Evolutionary conservation across 805 yeast genomes (phyloP), one percentile per base, ranked within the genome.

Genomic region (Ogataea nonfermentans): DNA sequence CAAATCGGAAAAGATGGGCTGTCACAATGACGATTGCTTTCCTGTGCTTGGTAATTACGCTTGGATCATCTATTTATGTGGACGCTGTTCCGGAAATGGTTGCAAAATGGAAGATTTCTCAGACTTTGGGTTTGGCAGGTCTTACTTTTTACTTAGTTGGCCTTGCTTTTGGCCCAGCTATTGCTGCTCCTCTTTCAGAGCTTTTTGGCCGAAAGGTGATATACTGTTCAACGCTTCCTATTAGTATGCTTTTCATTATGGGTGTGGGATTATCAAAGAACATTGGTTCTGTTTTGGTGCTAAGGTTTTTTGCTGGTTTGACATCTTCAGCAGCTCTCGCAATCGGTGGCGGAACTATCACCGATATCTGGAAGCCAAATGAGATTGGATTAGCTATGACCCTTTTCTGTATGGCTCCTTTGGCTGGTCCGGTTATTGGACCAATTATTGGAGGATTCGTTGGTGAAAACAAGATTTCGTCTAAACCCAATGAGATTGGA

Each of bases 281-380:
- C 49, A 79, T 84, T 48, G 68, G 77, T 42, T 67, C 74, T 9
- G 68, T 84, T 20, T 63, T 87, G 33, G 80, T 88, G 4, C 67
- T 85, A 31, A 66, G 96, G 51, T 84, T 84, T 55, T 76, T 88
- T 52, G 68, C 83, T 14, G 95, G 95, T 1, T 70, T 81, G 20
- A 72, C 81, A 34, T 87, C 93, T 1, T 79, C 90, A 2, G 95
- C 93, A 3, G 88, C 90, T 2, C 70, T 88, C 64, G 81, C 95
- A 8, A 78, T 85, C 48, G 91, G 88, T 9, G 88, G 90, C 37
- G 96, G 95, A 47, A 80, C 93, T 4, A 77, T 88, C 46, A 67
- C 81, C 39, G 96, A 88, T 63, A 62, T 87, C 33, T 88, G 90
- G 80, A 73, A 70, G 14, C 76, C 80, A 24, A 73, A 74, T 29